phyloP scores from a whole-genome alignment of 2,329 filamentous ascomycete genomes.

The Bipolaris oryzae region DNA sequence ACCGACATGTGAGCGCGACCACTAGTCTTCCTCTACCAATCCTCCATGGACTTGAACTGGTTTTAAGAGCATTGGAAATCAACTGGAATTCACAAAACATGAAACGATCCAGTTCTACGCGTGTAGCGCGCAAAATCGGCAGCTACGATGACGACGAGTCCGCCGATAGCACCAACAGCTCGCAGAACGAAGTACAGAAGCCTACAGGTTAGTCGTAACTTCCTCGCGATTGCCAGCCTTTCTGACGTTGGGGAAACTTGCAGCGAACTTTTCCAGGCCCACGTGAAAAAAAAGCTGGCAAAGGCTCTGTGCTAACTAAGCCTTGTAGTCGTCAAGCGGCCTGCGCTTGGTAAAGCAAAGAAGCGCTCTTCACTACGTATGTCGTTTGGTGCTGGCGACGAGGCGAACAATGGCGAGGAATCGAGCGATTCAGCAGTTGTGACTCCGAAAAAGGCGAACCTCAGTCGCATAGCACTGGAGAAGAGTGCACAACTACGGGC shows the following conservation, averaged over 20 bases:
- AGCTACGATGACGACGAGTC: slow-evolving; percentile 65
- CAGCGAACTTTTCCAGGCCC: slow-evolving; percentile 15
- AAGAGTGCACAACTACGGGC: slow-evolving; percentile 68
- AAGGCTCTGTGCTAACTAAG: slow-evolving; percentile 53
- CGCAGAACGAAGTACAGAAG: slow-evolving; percentile 38
- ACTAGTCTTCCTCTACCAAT: background rate
- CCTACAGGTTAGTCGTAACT: slow-evolving; percentile 50
- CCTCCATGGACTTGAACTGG: background rate
- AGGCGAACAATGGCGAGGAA: slow-evolving; percentile 59
- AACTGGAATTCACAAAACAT: slow-evolving; percentile 43
- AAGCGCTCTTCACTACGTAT: slow-evolving; percentile 78
- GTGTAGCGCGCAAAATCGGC: slow-evolving; percentile 79
- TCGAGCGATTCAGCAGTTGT: slow-evolving; percentile 58
- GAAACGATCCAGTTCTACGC: slow-evolving; percentile 63
- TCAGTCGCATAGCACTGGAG: slow-evolving; percentile 69
- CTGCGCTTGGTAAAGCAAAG: slow-evolving; percentile 58
- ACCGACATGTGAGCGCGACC: slow-evolving; percentile 19
- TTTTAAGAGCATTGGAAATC: background rate
- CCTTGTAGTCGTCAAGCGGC: slow-evolving; percentile 59
- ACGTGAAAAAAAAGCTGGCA: slow-evolving; percentile 21
- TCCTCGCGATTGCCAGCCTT: slow-evolving; percentile 30
- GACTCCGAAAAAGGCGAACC: slow-evolving; percentile 66
- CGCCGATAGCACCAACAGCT: slow-evolving; percentile 36
- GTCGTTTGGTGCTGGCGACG: slow-evolving; percentile 72
- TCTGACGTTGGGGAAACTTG: slow-evolving; percentile 26